These are phyloP conservation scores for Ustilago hordei DNA, from an alignment of 1,284 basidiomycete genomes.

Conservation along the genomic window DNA sequence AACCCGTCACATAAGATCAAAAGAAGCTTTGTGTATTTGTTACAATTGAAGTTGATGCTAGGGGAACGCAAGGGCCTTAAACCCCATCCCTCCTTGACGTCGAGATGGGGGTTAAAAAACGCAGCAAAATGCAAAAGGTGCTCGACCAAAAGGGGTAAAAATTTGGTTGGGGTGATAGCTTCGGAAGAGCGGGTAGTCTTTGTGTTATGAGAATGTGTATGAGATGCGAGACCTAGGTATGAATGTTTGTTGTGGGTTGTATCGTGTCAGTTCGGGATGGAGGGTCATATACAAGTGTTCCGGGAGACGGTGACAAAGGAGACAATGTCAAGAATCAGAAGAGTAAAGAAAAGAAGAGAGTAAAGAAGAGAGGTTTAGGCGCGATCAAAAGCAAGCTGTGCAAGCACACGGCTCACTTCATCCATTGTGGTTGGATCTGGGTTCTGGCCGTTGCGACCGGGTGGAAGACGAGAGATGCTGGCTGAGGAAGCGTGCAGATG, in stretches of 20 bases:
- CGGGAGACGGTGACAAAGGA: constrained; percentile 1
- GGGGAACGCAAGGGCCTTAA: not conserved
- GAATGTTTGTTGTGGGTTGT: not conserved
- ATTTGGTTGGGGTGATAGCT: not conserved
- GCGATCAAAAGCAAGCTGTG: constrained; percentile 64
- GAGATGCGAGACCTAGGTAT: constrained; percentile 3
- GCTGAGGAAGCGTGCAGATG: constrained; percentile 45
- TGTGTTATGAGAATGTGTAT: not conserved
- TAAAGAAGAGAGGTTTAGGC: constrained; percentile 21
- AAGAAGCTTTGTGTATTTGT: not conserved
- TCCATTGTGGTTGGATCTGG: constrained; percentile 60
- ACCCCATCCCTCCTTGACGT: not conserved
- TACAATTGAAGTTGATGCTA: constrained; percentile 2
- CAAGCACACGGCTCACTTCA: constrained; percentile 65
- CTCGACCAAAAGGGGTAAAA: constrained; percentile 8
- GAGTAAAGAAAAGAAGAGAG: not conserved
- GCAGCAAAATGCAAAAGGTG: constrained; percentile 4
- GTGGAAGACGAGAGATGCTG: constrained; percentile 58
- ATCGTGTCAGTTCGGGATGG: not conserved
- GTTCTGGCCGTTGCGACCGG: constrained; percentile 34
- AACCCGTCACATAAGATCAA: not conserved
- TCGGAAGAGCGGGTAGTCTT: constrained; percentile 2
- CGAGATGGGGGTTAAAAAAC: not conserved
- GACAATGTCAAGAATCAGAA: not conserved
- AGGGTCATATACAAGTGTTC: constrained; percentile 3